Base-by-base conservation (phyloP, 2,329 filamentous ascomycete genomes). In the Microcyclosporella mali region DNA sequence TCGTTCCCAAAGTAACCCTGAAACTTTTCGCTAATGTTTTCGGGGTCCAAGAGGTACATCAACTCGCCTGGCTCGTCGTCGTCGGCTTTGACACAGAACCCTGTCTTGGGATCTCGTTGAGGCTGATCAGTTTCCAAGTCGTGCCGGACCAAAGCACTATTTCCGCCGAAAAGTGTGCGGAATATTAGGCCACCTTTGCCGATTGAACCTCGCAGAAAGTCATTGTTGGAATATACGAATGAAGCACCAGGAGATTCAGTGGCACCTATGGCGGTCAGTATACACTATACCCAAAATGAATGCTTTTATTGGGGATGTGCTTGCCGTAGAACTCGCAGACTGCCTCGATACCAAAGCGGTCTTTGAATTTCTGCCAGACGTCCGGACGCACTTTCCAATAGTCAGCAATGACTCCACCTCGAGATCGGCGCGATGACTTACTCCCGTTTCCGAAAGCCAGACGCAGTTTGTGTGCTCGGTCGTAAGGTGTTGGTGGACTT, bases 341-440 rank as follows among this genome's bases (percentile, higher is more conserved):
- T 3, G 58, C 58, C 6, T 53, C 52, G 18, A 67, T 63, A 43
- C 50, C 53, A 54, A 66, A 95, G 14, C 88, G 82, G 18, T 84
- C 75, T 62, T 88, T 88, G 71, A 94, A 92, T 6, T 69, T 71
- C 49, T 85, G 80, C 88, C 88, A 95, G 2, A 56, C 47, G 56
- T 94, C 88, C 0, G 88, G 87, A 0, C 88, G 77, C 15, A 94
- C 70, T n/a, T n/a, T n/a, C n/a, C n/a, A n/a, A n/a, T n/a, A n/a
- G n/a, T n/a, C n/a, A n/a, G n/a, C n/a, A n/a, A n/a, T n/a, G n/a
- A n/a, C n/a, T n/a, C n/a, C n/a, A n/a, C n/a, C n/a, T n/a, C n/a
- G n/a, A n/a, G n/a, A n/a, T n/a, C n/a, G n/a, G n/a, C n/a, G n/a
- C n/a, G n/a, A n/a, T n/a, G n/a, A n/a, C n/a, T n/a, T n/a, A n/a